These are phyloP conservation scores for Aquanectria penicillioides DNA, from an alignment of 2,329 filamentous ascomycete genomes.

Conservation along the genomic window DNA sequence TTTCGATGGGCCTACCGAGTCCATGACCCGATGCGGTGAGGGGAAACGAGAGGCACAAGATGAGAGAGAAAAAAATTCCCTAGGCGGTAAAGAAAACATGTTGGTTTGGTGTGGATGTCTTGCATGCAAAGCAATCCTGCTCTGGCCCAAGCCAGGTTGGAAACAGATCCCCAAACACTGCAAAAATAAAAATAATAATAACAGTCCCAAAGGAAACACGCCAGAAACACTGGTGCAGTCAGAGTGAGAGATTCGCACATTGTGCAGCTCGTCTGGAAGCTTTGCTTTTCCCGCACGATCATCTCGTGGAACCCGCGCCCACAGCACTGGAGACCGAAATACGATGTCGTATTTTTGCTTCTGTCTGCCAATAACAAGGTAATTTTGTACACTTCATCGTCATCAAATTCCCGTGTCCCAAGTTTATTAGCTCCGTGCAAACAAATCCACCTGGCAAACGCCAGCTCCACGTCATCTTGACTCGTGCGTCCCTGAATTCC, in stretches of 20 bases:
- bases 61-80: too few relatives aligned
- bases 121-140: too few relatives aligned
- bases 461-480: conserved; percentile 19
- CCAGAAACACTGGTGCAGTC: conserved; percentile 29
- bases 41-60: too few relatives aligned
- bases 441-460: conserved; percentile 13
- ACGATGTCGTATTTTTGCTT: not conserved
- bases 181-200: too few relatives aligned
- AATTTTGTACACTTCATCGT: not conserved
- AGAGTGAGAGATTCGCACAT: conserved; percentile 21
- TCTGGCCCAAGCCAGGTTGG: too few relatives aligned
- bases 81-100: too few relatives aligned
- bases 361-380: not conserved
- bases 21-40: too few relatives aligned
- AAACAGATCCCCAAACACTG: too few relatives aligned
- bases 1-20: too few relatives aligned
- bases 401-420: conserved; percentile 16
- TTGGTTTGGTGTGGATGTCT: too few relatives aligned
- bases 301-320: conserved; percentile 7
- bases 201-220: conserved; percentile 30
- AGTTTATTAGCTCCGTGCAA: conserved; percentile 18
- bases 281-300: conserved; percentile 22
- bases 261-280: conserved; percentile 17
- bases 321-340: conserved; percentile 1
- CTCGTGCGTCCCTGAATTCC: conserved; percentile 9